A percentile compares a stretch with the other conserved stretches of the same genome.
Evolutionary conservation across 352 stramenopile species (phyloP).

Genomic region (Phytopythium vexans): DNA sequence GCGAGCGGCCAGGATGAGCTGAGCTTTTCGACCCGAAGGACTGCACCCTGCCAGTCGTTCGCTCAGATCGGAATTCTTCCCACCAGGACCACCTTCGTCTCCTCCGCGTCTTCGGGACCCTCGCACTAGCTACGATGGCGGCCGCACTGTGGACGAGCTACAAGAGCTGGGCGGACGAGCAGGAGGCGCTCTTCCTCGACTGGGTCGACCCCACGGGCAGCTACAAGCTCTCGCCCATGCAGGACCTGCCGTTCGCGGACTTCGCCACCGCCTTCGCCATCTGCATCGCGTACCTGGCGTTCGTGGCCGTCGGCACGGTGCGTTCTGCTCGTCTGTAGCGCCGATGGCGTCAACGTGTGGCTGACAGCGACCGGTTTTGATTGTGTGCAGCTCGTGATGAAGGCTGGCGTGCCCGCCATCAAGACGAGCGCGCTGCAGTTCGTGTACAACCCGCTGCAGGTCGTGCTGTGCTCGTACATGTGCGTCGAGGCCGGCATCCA

Average conservation of each 20-base stretch:
- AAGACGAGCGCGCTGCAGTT: conserved; percentile 84
- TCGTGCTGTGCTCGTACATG: conserved; percentile 94
- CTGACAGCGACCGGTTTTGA: not conserved
- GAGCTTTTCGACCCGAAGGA: no score
- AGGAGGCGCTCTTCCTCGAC: conserved; percentile 45
- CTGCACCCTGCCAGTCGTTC: conserved; percentile 1
- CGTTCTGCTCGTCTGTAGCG: not conserved
- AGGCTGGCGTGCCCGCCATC: conserved; percentile 38
- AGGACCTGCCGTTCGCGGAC: conserved; percentile 55
- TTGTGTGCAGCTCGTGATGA: conserved; percentile 39
- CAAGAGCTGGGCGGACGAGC: conserved; percentile 54
- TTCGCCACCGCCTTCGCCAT: conserved; percentile 57
- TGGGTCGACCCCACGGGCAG: conserved; percentile 51
- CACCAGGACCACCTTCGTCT: conserved; percentile 9
- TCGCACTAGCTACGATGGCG: conserved; percentile 23
- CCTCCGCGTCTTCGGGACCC: conserved; percentile 2
- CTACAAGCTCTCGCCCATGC: conserved; percentile 66
- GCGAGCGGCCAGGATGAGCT: no score
- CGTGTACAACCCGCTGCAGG: conserved; percentile 94
- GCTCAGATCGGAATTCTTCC: conserved; percentile 26
- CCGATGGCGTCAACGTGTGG: not conserved
- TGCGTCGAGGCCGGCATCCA: conserved; percentile 87
- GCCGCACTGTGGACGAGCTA: conserved; percentile 45
- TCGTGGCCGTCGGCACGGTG: conserved; percentile 65
- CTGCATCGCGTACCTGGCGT: conserved; percentile 59